Evolutionary conservation across 2,329 filamentous ascomycete genomes (phyloP).

Genomic region (Simplicillium sp.): DNA sequence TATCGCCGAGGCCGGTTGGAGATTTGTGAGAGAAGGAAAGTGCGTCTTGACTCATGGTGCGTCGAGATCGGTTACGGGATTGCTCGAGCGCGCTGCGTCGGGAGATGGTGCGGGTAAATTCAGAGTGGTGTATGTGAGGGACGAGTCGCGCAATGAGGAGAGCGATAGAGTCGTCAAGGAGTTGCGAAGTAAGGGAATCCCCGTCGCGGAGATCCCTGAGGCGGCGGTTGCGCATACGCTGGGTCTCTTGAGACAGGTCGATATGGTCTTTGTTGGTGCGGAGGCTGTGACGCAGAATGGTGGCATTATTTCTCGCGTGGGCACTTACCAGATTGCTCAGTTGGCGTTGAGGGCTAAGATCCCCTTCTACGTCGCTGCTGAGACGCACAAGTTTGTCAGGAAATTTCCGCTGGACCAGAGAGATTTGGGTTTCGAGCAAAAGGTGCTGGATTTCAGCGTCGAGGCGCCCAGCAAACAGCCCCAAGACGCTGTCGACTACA

Average conservation of each 20-base stretch:
- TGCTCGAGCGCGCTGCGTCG: slow-evolving; percentile 60
- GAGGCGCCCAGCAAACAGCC: slow-evolving; percentile 33
- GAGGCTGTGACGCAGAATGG: slow-evolving; percentile 93
- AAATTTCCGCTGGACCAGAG: slow-evolving; percentile 76
- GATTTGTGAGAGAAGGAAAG: slow-evolving; percentile 68
- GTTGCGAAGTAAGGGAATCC: slow-evolving; percentile 64
- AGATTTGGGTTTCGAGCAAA: slow-evolving; percentile 70
- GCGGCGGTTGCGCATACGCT: slow-evolving; percentile 73
- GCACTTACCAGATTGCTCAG: slow-evolving; percentile 76
- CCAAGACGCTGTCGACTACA: slow-evolving; percentile 59
- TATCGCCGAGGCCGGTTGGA: slow-evolving; percentile 71
- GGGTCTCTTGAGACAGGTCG: slow-evolving; percentile 42
- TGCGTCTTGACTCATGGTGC: slow-evolving; percentile 88
- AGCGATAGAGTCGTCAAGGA: slow-evolving; percentile 61
- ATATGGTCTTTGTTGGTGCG: slow-evolving; percentile 57
- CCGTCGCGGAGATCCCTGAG: slow-evolving; percentile 55
- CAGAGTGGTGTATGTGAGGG: slow-evolving; percentile 70
- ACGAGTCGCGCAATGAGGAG: slow-evolving; percentile 46
- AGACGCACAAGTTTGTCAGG: slow-evolving; percentile 94
- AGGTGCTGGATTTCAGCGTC: slow-evolving; percentile 63
- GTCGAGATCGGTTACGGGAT: slow-evolving; percentile 69
- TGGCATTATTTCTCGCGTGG: slow-evolving; percentile 81
- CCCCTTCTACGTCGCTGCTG: slow-evolving; percentile 83
- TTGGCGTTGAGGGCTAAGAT: slow-evolving; percentile 61
- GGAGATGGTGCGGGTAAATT: slow-evolving; percentile 56